These are phyloP conservation scores for Dacryopinax primogenitus DNA, from an alignment of 768 basidiomycete genomes.

Conservation along the genomic window DNA sequence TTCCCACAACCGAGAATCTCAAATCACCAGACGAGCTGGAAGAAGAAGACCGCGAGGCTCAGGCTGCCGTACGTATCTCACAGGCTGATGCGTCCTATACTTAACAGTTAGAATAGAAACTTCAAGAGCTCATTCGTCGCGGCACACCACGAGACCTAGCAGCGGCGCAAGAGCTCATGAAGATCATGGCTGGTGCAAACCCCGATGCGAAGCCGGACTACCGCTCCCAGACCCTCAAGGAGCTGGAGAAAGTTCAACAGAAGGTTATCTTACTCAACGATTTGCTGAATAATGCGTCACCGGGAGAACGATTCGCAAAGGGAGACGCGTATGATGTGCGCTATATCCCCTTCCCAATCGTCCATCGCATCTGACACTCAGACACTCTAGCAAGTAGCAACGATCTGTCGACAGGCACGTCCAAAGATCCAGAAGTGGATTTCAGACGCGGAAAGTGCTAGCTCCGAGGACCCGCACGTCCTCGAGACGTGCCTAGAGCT, in stretches of 20 bases:
- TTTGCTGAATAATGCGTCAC: conserved; percentile 86
- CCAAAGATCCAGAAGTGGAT: conserved; percentile 98
- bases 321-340: conserved; percentile 90
- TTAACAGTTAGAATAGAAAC: conserved; percentile 37
- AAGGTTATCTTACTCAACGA: conserved; percentile 95
- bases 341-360: conserved; percentile 13
- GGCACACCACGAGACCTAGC: conserved; percentile 92
- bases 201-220: conserved; percentile 93
- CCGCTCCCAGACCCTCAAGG: conserved; percentile 71
- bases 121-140: conserved; percentile 94
- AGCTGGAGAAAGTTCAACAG: conserved; percentile 86
- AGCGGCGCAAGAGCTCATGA: conserved; percentile 96
- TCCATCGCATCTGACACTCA: not conserved
- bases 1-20: conserved; percentile 45
- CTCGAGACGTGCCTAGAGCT: conserved; percentile 67
- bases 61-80: conserved; percentile 48
- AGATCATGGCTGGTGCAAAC: conserved; percentile 84
- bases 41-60: conserved; percentile 85
- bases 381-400: conserved; percentile 65
- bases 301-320: conserved; percentile 63
- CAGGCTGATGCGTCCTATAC: not conserved
- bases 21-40: conserved; percentile 95
- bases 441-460: conserved; percentile 59
- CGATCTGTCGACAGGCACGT: conserved; percentile 63
- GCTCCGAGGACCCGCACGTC: not conserved